Percentiles rank a stretch among this genome's conserved stretches.
Conservation (phyloP, 2,329 filamentous ascomycete genomes). For the Diaporthe sp. region DNA sequence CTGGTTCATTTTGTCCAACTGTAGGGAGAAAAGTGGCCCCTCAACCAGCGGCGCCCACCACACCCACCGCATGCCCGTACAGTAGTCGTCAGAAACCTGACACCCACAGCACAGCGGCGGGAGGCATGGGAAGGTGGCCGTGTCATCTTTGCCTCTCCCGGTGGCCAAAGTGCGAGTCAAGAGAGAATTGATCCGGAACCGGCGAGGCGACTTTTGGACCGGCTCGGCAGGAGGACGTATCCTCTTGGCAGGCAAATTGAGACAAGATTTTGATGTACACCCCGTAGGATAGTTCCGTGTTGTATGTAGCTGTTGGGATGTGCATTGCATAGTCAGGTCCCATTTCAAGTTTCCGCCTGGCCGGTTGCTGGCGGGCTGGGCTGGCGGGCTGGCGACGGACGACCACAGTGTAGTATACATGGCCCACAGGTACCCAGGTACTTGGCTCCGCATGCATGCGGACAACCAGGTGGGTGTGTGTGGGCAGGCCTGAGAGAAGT, state of each 20-base stretch:
- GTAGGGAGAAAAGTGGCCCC: slow-evolving; percentile 27
- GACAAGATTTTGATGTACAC: slow-evolving; percentile 21
- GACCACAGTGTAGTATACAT: not conserved
- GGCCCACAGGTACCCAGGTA: slow-evolving; percentile 4
- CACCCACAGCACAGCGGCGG: not conserved
- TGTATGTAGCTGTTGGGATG: slow-evolving; percentile 10
- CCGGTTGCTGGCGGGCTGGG: slow-evolving; percentile 8
- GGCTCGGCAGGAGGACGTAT: slow-evolving; percentile 13
- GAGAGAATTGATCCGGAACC: slow-evolving; percentile 26
- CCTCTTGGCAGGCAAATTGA: slow-evolving; percentile 21
- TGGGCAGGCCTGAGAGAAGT: slow-evolving; percentile 10
- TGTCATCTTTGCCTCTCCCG: slow-evolving; percentile 15
- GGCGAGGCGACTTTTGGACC: slow-evolving; percentile 23
- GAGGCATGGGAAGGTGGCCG: not conserved
- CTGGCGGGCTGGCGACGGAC: not conserved
- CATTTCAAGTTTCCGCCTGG: slow-evolving; percentile 25
- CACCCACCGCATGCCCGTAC: slow-evolving; percentile 15
- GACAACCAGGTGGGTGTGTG: slow-evolving; percentile 5
- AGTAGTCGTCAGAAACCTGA: not conserved
- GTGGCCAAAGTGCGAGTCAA: slow-evolving; percentile 30
- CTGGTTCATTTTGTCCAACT: slow-evolving; percentile 17
- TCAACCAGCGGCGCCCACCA: slow-evolving; percentile 12
- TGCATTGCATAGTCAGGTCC: slow-evolving; percentile 26
- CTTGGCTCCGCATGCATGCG: not conserved
- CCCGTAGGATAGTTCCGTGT: slow-evolving; percentile 3